Base-by-base conservation (phyloP, 2,329 filamentous ascomycete species). In the Chaetomium strumarium region DNA sequence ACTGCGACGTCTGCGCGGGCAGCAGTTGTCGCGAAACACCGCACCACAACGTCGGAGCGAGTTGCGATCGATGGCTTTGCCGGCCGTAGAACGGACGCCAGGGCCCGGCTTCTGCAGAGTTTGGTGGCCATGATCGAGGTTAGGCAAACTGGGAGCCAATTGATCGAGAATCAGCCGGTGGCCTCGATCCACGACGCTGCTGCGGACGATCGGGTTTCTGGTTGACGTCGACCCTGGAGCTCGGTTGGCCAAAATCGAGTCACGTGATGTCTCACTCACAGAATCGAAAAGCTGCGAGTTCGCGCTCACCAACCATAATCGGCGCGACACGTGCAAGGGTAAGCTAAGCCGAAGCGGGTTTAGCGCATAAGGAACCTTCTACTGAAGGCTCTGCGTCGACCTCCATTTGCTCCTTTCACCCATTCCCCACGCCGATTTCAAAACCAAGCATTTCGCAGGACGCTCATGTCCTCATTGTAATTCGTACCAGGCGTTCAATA, bases 121-220 rank as follows among this genome's bases (percentile, higher is more conserved):
- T 76, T 80, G 71, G 75, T 80, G 70, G 81, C 80, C 81, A 84
- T 84, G 68, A 66, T 74, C 52, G 58, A 61, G 58, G 46, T 46
- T 8, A 51, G 55, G 46, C 46, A 65, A 67, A 67, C 60, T 64
- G 63, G 60, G 65, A 68, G 68, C 72, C 74, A 75, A 77, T 79
- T 74, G 75, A 58, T 65, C 51, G 54, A 55, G 52, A 58, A 49
- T 55, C 56, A 61, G 55, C 59, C 53, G 55, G 55, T 53, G 56
- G 54, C 56, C 58, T 61, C 54, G 57, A 56, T 60, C 52, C 46
- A 40, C 41, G 53, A 46, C 43, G 49, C 44, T 53, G 53, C 34
- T 37, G n/a, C 54, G 20, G 42, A 37, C 20, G 30, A 31, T 24
- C 40, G 16, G 43, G 49, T 37, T 51, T 45, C 37, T 13, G 19